A percentile compares a stretch with the other conserved stretches of the same genome.
These are phyloP conservation scores for Lasiodiplodia citricola DNA, from an alignment of 2,329 filamentous ascomycete genomes.

Conservation along the genomic window DNA sequence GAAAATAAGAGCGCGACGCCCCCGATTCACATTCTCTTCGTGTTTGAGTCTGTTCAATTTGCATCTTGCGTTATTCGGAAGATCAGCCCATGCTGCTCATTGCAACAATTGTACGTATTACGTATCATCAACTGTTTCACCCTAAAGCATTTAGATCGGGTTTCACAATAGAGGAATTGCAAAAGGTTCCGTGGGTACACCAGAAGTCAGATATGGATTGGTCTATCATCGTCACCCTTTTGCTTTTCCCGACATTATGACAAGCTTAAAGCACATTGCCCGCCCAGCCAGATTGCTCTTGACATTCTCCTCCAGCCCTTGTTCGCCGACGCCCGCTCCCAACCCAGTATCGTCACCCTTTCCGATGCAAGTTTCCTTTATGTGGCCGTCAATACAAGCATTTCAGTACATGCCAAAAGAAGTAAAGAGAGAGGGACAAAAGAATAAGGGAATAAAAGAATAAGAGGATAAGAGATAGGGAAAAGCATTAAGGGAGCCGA, in stretches of 20 bases:
- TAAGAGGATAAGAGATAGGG: background rate
- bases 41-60: too few relatives aligned
- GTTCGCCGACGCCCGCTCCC: background rate
- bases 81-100: too few relatives aligned
- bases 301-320: background rate
- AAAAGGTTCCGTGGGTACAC: background rate
- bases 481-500: constrained; percentile 2
- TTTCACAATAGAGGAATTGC: background rate
- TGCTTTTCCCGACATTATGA: constrained; percentile 10
- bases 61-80: too few relatives aligned
- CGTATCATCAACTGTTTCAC: too few relatives aligned
- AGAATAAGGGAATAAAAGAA: background rate
- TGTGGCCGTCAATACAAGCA: constrained; percentile 6
- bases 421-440: constrained; percentile 1
- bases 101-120: too few relatives aligned
- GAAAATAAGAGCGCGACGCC: background rate
- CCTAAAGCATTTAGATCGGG: too few relatives aligned
- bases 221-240: constrained; percentile 14
- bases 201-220: constrained; percentile 26
- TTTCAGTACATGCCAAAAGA: constrained; percentile 4
- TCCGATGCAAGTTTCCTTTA: constrained; percentile 8
- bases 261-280: constrained; percentile 9
- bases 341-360: constrained; percentile 23
- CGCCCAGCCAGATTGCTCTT: background rate
- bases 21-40: background rate